Percentiles rank a stretch among this genome's conserved stretches.
Evolutionary conservation across 495 filamentous ascomycete species (phyloP).

Genomic region (Collariella sp.): DNA sequence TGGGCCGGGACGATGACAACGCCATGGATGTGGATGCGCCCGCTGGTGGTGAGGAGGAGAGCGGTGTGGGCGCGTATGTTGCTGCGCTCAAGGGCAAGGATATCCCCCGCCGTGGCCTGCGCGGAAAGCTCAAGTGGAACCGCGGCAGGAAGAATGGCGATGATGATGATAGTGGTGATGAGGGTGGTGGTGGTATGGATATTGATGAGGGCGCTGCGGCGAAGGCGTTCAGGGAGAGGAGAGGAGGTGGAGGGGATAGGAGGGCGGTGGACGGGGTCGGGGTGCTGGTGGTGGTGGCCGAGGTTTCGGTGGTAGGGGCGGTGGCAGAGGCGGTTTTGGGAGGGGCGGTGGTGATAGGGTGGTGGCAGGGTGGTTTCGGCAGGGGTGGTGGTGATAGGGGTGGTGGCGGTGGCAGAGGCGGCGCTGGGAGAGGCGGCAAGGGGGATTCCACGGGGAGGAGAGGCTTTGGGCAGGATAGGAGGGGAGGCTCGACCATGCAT

Average conservation of each 20-base stretch:
- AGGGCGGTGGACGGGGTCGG: slow-evolving; percentile 10
- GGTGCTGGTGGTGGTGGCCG: slow-evolving; percentile 7
- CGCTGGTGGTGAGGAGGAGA: slow-evolving; percentile 40
- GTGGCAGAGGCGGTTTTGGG: no score
- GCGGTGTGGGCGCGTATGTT: slow-evolving; percentile 83
- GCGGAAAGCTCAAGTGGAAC: slow-evolving; percentile 81
- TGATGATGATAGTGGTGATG: slow-evolving; percentile 51
- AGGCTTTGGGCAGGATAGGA: slow-evolving; percentile 41
- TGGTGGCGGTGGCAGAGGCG: slow-evolving; percentile 9
- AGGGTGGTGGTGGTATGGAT: slow-evolving; percentile 56
- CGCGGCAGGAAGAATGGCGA: slow-evolving; percentile 54
- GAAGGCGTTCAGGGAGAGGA: slow-evolving; percentile 38
- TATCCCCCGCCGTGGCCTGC: slow-evolving; percentile 68
- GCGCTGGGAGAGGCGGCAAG: slow-evolving; percentile 26
- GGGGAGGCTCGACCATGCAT: slow-evolving; percentile 27
- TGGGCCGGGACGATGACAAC: slow-evolving; percentile 52
- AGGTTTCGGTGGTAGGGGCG: slow-evolving; percentile 4
- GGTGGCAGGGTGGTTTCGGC: background rate
- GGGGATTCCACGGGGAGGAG: slow-evolving; percentile 40
- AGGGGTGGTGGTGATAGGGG: slow-evolving; percentile 1
- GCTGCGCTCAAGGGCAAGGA: slow-evolving; percentile 80
- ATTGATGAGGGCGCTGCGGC: slow-evolving; percentile 30
- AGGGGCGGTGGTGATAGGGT: slow-evolving; percentile 3
- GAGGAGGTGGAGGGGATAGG: slow-evolving; percentile 18
- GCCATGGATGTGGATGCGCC: slow-evolving; percentile 54